Base-by-base conservation (phyloP, 176 grass and related monocot genomes). In the Luzula sylvatica region DNA sequence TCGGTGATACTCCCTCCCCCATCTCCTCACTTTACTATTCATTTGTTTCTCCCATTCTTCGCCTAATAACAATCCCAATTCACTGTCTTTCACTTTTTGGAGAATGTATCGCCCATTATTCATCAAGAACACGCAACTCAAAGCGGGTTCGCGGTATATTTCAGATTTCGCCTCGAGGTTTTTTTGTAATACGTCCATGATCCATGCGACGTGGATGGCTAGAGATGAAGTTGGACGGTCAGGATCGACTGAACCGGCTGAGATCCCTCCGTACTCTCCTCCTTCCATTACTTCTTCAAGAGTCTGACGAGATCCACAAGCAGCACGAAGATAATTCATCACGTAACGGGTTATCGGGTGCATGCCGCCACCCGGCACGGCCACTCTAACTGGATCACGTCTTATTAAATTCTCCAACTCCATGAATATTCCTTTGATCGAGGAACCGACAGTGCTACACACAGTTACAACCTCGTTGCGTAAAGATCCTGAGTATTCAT, bases 101-200 rank as follows among this genome's bases (percentile, higher is more conserved):
- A 89, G 87, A 38, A 90, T 86, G 72, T 98, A 98, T 26, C 77
- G 77, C 14, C 78, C 76, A 8, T 98, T 98, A 46, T 98, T 98
- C 75, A 98, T 82, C 14, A 98, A 56, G 58, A 98, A 98, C 52
- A 98, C 78, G 65, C 61, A 86, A 47, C 85, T 74, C 46, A 98
- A 81, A 11, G 92, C 65, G 0, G 72, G 75, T 38, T 98, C 81
- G 26, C 65, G 73, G 15, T 98, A 90, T 54, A 86, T 70, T 75
- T 90, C 88, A 5, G 92, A 89, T 28, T 98, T 98, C n/a, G 68
- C 71, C 51, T 98, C 92, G 29, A 98, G 30, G 50, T 98, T 98
- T 49, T 79, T 82, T 38, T 90, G 81, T 50, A 98, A 76, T 46
- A 98, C 92, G 61, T 98, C 92, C 92, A 98, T 98, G 75, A 98